phyloP scores from a whole-genome alignment of 2,329 filamentous ascomycete genomes.

The Madurella fahalii region DNA sequence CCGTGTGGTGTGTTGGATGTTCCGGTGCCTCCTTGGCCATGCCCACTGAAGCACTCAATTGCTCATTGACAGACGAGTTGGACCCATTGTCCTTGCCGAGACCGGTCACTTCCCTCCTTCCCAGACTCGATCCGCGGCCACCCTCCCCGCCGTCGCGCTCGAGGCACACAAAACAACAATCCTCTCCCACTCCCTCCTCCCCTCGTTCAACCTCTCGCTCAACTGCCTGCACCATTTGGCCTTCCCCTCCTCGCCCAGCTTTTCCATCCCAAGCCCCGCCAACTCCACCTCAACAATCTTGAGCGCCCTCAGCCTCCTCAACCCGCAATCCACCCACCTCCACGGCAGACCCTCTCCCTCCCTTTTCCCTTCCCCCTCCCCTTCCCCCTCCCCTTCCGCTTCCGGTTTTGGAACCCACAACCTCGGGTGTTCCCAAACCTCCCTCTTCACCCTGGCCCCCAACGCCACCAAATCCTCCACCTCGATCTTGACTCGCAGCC shows the following conservation, averaged over 20 bases:
- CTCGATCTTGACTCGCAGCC: conserved; percentile 39
- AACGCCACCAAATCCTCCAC: conserved; percentile 16
- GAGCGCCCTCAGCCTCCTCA: conserved; percentile 32
- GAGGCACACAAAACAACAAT: conserved; percentile 29
- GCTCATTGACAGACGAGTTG: no score
- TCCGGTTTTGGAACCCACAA: no score
- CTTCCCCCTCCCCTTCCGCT: no score
- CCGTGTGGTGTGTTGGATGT: no score
- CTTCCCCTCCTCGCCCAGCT: conserved; percentile 32
- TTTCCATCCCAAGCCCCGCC: conserved; percentile 14
- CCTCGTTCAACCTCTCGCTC: conserved; percentile 28
- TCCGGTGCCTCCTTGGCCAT: no score
- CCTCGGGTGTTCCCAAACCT: not conserved
- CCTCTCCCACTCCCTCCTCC: conserved; percentile 6
- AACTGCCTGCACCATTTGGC: conserved; percentile 35
- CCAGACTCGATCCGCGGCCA: no score
- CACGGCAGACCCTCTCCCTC: not conserved
- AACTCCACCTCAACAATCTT: conserved; percentile 41
- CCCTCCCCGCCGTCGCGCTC: no score
- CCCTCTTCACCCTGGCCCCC: conserved; percentile 10
- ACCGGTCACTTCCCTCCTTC: no score
- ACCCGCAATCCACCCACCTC: conserved; percentile 32
- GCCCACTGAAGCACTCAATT: no score
- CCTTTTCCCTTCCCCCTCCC: not conserved
- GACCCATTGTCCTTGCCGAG: no score